Base-by-base conservation (phyloP, 2,329 filamentous ascomycete species). In the Stagonosporopsis cucurbitacearum region DNA sequence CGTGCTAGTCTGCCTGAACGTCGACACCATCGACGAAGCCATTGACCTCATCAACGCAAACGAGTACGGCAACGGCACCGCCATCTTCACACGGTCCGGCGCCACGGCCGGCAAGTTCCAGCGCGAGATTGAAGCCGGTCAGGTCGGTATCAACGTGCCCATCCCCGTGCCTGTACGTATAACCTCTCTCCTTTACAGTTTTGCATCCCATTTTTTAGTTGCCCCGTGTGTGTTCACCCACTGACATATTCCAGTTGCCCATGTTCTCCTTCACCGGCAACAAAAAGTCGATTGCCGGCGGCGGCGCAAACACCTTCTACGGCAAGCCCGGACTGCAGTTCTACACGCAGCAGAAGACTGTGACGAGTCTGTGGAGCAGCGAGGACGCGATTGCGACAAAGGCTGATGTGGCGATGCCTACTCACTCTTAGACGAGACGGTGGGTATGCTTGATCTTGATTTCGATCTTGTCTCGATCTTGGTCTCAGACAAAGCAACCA, bases 311-410 rank as follows among this genome's bases (percentile, higher is more conserved):
- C 79, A 96, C 92, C 15, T 98, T 99, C 76, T 99, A 99, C 78
- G 95, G 95, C 64, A 90, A 91, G 78, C 91, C 92, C 0, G 95
- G 94, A 22, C 79, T 99, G 74, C 88, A 90, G 73, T 99, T 99
- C 75, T 98, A 96, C 78, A 99, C 95, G 3, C 95, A 98, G 80
- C 85, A 90, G 73, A 98, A 99, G 90, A 99, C 95, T 2, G 95
- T 99, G 44, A 99, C 95, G 49, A 89, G 91, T 64, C 79, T 96
- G 74, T 99, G 95, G 95, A 86, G 87, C 71, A 87, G 85, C 58
- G 87, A 93, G 70, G 93, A 97, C 79, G 93, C 92, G 0, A 84
- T 95, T 44, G 88, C 87, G 51, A 90, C 88, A 64, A 94, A 93
- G 84, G 93, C 93, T 15, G 86, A 88, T 69, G 92, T 96, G 11